Conservation (phyloP, 495 filamentous ascomycete species). For the Echria macrotheca region DNA sequence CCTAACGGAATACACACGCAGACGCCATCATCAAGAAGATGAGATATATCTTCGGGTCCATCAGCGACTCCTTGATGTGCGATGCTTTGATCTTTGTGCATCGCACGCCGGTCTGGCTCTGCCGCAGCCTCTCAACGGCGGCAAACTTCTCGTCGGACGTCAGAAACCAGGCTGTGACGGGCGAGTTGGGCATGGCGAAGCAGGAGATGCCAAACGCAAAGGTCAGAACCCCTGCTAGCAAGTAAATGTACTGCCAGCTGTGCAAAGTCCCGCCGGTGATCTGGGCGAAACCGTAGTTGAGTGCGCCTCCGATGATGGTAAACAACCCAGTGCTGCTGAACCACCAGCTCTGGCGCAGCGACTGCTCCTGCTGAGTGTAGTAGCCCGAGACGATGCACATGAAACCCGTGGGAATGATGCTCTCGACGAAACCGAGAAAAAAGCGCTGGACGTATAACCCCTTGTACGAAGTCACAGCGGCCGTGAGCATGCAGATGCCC, state of each 20-base stretch:
- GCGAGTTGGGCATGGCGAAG: constrained; percentile 67
- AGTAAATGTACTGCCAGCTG: constrained; percentile 64
- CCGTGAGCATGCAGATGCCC: constrained; percentile 60
- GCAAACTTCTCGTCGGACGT: constrained; percentile 61
- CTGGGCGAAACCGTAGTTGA: constrained; percentile 55
- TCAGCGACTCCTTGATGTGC: constrained; percentile 43
- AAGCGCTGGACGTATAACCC: constrained; percentile 63
- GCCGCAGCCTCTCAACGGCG: constrained; percentile 60
- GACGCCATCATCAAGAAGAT: constrained; percentile 43
- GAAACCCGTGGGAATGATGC: constrained; percentile 42
- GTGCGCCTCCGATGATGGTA: constrained; percentile 40
- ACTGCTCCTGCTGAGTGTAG: constrained; percentile 53
- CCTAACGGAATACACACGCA: constrained; percentile 34
- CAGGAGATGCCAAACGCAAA: constrained; percentile 39
- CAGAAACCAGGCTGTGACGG: constrained; percentile 65
- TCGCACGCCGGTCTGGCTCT: constrained; percentile 56
- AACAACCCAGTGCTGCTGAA: constrained; percentile 49
- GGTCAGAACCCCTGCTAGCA: constrained; percentile 63
- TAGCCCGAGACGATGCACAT: constrained; percentile 50
- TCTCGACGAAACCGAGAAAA: constrained; percentile 60
- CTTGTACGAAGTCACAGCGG: constrained; percentile 56
- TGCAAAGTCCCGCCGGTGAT: constrained; percentile 49
- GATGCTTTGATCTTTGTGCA: constrained; percentile 52
- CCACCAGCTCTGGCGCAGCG: constrained; percentile 32
- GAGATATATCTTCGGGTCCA: constrained; percentile 62